A percentile compares a stretch with the other conserved stretches of the same genome.
Evolutionary conservation across 257 asterid genomes (phyloP).

Genomic region (Lycium ferocissimum): DNA sequence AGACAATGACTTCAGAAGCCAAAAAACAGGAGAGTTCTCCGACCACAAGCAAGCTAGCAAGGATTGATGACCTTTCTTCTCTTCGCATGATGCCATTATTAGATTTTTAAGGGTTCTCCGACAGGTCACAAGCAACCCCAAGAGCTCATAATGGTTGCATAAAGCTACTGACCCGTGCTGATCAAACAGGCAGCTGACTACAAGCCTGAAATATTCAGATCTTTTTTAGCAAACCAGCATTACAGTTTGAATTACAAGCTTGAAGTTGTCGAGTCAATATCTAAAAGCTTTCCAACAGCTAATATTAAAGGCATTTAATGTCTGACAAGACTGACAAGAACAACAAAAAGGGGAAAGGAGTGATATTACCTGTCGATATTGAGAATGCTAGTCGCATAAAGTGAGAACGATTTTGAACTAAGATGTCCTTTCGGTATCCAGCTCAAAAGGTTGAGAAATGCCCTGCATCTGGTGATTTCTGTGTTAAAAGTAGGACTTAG

Average conservation of each 20-base stretch:
- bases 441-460: constrained; percentile 65
- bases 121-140: constrained; percentile 76
- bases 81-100: constrained; percentile 58
- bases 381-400: constrained; percentile 70
- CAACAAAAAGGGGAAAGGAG: constrained; percentile 26
- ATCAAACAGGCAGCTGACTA: constrained; percentile 67
- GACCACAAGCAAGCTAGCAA: constrained; percentile 40
- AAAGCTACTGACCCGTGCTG: constrained; percentile 35
- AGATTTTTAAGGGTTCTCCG: constrained; percentile 71
- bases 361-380: constrained; percentile 79
- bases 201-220: constrained; percentile 64
- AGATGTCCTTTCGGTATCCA: constrained; percentile 80
- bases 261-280: constrained; percentile 19
- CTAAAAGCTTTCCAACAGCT: constrained; percentile 19
- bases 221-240: constrained; percentile 21
- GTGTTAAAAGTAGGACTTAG: constrained; percentile 34
- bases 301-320: constrained; percentile 21
- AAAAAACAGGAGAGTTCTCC: constrained; percentile 57
- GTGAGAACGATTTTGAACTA: constrained; percentile 60
- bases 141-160: constrained; percentile 49
- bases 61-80: constrained; percentile 47
- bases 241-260: neutral
- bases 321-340: neutral
- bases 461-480: constrained; percentile 55
- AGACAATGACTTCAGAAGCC: constrained; percentile 80